Evolutionary conservation across 768 basidiomycete species (phyloP).

Genomic region (Lactarius evosmus): DNA sequence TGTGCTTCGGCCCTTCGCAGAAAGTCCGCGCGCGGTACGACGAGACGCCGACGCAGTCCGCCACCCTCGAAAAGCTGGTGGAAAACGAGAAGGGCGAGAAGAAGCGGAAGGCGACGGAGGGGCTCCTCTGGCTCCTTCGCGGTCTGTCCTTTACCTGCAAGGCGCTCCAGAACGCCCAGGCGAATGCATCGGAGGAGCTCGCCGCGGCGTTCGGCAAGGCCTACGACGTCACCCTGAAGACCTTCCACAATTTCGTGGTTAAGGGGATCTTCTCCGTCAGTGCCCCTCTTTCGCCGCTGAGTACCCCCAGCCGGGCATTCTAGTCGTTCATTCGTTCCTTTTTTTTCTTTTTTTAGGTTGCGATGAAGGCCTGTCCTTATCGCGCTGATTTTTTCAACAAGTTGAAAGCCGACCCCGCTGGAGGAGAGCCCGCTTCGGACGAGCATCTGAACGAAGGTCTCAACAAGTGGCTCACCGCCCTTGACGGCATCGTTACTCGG

Average conservation of each 20-base stretch:
- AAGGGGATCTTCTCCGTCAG: conserved; percentile 53
- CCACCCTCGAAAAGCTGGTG: conserved; percentile 81
- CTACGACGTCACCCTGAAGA: conserved; percentile 79
- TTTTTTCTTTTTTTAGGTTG: conserved; percentile 40
- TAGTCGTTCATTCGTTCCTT: background rate
- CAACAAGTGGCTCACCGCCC: conserved; percentile 50
- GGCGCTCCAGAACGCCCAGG: conserved; percentile 70
- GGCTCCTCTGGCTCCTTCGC: conserved; percentile 89
- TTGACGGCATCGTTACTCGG: conserved; percentile 47
- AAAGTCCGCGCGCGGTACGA: conserved; percentile 87
- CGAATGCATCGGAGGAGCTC: conserved; percentile 62
- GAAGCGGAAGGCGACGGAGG: conserved; percentile 85
- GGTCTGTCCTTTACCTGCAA: conserved; percentile 88
- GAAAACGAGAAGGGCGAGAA: conserved; percentile 83
- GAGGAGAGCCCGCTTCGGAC: conserved; percentile 38
- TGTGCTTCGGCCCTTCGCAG: conserved; percentile 40
- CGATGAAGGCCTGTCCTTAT: conserved; percentile 68
- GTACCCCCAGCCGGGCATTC: background rate
- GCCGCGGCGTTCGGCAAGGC: conserved; percentile 69
- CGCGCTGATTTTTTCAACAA: conserved; percentile 56
- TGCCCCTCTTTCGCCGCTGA: conserved; percentile 21
- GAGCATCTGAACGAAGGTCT: conserved; percentile 48
- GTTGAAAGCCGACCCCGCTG: conserved; percentile 42
- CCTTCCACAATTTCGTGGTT: conserved; percentile 78
- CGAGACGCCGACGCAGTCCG: conserved; percentile 57